Base-by-base conservation (phyloP, 2,329 filamentous ascomycete species). In the Diaporthe citriasiana region DNA sequence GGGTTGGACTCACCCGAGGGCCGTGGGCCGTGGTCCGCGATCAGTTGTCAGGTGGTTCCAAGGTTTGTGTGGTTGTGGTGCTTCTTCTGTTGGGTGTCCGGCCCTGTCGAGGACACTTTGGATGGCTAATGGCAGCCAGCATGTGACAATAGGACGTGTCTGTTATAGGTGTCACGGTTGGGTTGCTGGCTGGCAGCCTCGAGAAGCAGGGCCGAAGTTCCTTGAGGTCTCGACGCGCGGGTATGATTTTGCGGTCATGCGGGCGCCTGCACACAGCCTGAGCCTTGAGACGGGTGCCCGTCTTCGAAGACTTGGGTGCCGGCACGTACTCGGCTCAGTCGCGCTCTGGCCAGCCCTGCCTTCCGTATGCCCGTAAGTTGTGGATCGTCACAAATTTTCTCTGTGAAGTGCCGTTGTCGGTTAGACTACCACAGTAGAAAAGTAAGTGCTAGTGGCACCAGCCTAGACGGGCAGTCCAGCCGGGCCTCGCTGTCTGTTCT, bases 401-500 rank as follows among this genome's bases (percentile, higher is more conserved):
- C 63, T 27, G 30, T 35, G 22, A 30, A 66, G 22, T 66, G 63
- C 63, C 63, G 45, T 51, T 66, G 45, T 17, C 42, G 63, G 63
- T 51, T 66, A 66, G 60, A 1, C 60, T 22, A n/a, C n/a, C n/a
- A n/a, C n/a, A n/a, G n/a, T n/a, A 35, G 30, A 22, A 35, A 19
- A 38, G 12, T 9, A 51, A 27, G 45, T 25, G 22, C 9, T 22
- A 22, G 51, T 66, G 63, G 63, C 63, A 66, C 63, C 63, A 66
- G 63, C 63, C 63, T 51, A 66, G 63, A 51, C 63, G 63, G 63
- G 63, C 63, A 66, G 63, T 66, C 19, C 33, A 51, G 63, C 63
- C 63, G 63, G 30, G 13, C 30, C 27, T 45, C 22, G 45, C 30
- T 50, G 45, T 66, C 63, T 66, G 45, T 66, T 66, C 63, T 66